phyloP scores from a whole-genome alignment of 2,329 filamentous ascomycete species.

The Alternaria sp. region DNA sequence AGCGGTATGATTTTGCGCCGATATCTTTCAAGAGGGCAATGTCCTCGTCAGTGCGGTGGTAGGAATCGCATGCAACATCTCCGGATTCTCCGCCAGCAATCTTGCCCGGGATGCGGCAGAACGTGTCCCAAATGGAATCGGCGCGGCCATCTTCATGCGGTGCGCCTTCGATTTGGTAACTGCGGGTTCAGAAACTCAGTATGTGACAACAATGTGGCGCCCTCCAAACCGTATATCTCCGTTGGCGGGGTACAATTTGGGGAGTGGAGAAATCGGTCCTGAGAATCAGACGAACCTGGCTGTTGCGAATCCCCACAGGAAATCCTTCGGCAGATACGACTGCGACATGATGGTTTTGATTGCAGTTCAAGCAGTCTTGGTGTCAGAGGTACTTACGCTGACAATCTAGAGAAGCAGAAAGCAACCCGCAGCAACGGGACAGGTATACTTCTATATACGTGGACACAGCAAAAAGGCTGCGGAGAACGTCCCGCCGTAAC shows the following conservation, averaged over 20 bases:
- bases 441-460: constrained; percentile 41
- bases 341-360: constrained; percentile 38
- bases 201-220: constrained; percentile 9
- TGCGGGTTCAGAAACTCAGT: constrained; percentile 49
- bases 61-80: constrained; percentile 83
- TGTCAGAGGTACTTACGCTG: constrained; percentile 11
- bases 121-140: constrained; percentile 89
- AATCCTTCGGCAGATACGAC: constrained; percentile 48
- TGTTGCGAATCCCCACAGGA: constrained; percentile 52
- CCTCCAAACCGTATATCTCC: constrained; percentile 6
- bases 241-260: constrained; percentile 26
- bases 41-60: constrained; percentile 79
- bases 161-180: constrained; percentile 87
- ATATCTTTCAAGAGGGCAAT: constrained; percentile 77
- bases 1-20: constrained; percentile 78
- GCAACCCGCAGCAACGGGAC: constrained; percentile 21
- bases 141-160: constrained; percentile 76
- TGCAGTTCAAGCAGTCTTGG: constrained; percentile 4
- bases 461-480: constrained; percentile 27
- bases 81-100: constrained; percentile 80
- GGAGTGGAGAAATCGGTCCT: constrained; percentile 18
- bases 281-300: constrained; percentile 44
- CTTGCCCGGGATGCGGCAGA: constrained; percentile 80
- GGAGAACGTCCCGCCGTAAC: constrained; percentile 48
- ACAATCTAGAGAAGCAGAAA: constrained; percentile 7